Evolutionary conservation across 169 alveolate genomes (phyloP).

Genomic region (Eimeria zaria): DNA sequence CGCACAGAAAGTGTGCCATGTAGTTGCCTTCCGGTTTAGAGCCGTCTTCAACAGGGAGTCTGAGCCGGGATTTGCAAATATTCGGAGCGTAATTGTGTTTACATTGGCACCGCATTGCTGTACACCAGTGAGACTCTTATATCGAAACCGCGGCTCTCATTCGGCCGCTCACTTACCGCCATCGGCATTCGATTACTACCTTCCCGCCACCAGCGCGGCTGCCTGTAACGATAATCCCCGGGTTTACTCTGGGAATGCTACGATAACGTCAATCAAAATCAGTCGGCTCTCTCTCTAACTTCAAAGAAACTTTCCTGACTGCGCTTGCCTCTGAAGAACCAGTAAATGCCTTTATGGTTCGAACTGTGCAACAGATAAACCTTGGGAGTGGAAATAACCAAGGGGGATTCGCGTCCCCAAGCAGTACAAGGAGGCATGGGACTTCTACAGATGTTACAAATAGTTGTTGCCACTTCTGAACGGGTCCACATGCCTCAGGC

Average conservation of each 20-base stretch:
- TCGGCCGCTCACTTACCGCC: neutral
- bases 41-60: neutral
- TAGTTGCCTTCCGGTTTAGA: neutral
- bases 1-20: neutral
- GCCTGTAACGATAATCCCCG: neutral
- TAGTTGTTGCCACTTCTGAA: neutral
- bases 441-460: neutral
- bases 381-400: neutral
- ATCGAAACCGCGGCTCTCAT: neutral
- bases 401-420: neutral
- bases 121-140: neutral
- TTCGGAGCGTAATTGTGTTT: neutral
- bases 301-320: no score
- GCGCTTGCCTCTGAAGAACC: no score
- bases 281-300: neutral
- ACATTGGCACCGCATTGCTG: neutral
- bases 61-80: neutral
- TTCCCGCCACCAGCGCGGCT: neutral
- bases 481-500: neutral
- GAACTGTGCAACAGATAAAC: neutral
- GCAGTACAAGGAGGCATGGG: neutral
- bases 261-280: neutral
- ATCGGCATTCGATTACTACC: no score
- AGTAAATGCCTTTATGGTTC: no score
- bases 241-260: neutral